Base-by-base conservation (phyloP, 768 basidiomycete genomes). In the Boletus rubropictus region DNA sequence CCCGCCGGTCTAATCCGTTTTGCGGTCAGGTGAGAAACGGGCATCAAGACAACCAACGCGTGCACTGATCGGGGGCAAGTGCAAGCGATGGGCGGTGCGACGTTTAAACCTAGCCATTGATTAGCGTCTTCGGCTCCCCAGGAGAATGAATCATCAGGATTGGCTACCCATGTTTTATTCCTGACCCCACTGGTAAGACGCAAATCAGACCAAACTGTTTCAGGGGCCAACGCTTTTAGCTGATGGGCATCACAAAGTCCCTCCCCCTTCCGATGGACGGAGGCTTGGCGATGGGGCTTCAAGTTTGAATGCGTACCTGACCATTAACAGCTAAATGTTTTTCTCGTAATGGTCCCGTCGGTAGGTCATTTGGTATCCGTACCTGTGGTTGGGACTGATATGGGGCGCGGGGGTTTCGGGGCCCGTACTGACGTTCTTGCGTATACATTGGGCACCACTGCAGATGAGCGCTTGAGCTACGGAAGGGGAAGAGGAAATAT, bases 11-110 rank as follows among this genome's bases (percentile, higher is more conserved):
- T 29, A 10, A 34, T 41, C 35, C 12, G 39, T 14, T 25, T 36
- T 42, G 25, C 21, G 25, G 25, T 48, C 25, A 43, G 34, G 48
- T 51, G 54, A 43, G 48, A 51, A 55, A 27, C 37, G 38, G 27
- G 37, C 28, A 36, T 47, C 31, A 42, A 34, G 29, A 52, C 37
- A 32, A 31, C 32, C 34, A 42, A 40, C 24, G 39, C 20, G 20
- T 4, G 27, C 31, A 15, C 24, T 39, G 34, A 36, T 42, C 28
- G 31, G 24, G 25, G 24, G 24, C 24, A 33, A 45, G 35, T 29
- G n/a, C 7, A 15, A 12, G 21, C 20, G 48, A 36, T 22, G 15
- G 14, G 28, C n/a, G 27, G 9, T 11, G 29, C 17, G 3, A 39
- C 15, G 32, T 5, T 20, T 8, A 36, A 24, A 17, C 9, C n/a